Conservation (phyloP, 495 filamentous ascomycete genomes). For the Aspergillus sclerotioniger region DNA sequence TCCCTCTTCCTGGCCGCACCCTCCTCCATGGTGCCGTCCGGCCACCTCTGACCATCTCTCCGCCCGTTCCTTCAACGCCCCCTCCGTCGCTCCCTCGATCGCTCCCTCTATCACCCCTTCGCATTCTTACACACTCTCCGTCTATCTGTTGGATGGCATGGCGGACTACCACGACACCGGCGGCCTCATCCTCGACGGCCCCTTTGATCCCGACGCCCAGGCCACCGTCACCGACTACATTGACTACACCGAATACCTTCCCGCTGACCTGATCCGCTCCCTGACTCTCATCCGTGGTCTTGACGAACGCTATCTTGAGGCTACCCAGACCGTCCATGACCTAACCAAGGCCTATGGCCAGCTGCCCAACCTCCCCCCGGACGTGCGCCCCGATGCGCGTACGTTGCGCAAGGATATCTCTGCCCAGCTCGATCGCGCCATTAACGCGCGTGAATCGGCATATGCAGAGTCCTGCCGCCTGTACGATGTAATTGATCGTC, state of each 20-base stretch:
- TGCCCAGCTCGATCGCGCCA: slow-evolving; percentile 65
- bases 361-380: slow-evolving; percentile 58
- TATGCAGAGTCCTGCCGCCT: slow-evolving; percentile 82
- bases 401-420: slow-evolving; percentile 75
- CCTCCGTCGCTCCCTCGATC: slow-evolving; percentile 12
- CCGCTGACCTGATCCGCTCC: slow-evolving; percentile 86
- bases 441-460: slow-evolving; percentile 72
- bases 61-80: slow-evolving; percentile 13
- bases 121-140: slow-evolving; percentile 17
- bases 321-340: slow-evolving; percentile 65
- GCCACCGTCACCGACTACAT: slow-evolving; percentile 93
- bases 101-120: slow-evolving; percentile 2
- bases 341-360: slow-evolving; percentile 71
- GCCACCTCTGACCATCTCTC: slow-evolving; percentile 13
- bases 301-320: slow-evolving; percentile 65
- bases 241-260: slow-evolving; percentile 95
- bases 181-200: slow-evolving; percentile 48
- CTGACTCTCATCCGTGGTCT: slow-evolving; percentile 84
- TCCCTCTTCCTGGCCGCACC: slow-evolving; percentile 19
- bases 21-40: slow-evolving; percentile 21
- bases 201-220: slow-evolving; percentile 85
- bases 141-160: slow-evolving; percentile 24
- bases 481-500: slow-evolving; percentile 72
- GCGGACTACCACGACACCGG: slow-evolving; percentile 43
- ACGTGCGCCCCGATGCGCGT: slow-evolving; percentile 52